phyloP scores from a whole-genome alignment of 129 eudicot species.

The Tagetes patula region DNA sequence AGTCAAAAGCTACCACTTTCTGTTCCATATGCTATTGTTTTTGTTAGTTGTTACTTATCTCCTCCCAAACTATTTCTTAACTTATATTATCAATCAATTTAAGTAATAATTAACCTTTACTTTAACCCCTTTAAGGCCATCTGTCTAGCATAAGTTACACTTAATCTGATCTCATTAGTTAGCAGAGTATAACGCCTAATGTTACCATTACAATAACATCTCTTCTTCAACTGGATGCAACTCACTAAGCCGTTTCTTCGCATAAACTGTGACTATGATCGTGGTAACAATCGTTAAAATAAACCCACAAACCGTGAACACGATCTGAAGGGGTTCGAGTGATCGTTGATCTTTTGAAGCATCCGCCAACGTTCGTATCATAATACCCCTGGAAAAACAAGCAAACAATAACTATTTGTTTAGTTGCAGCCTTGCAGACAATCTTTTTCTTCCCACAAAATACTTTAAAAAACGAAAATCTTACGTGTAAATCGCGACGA shows the following conservation, averaged over 20 bases:
- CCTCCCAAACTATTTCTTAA: not conserved
- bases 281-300: conserved; percentile 45
- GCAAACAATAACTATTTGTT: not conserved
- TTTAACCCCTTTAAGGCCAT: not conserved
- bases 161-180: not conserved
- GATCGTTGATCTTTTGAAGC: conserved; percentile 49
- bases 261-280: conserved; percentile 47
- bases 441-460: conserved; percentile 6
- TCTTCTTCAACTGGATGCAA: conserved; percentile 51
- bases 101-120: conserved; percentile 7
- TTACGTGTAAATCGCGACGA: conserved; percentile 85
- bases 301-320: conserved; percentile 48
- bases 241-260: conserved; percentile 55
- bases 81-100: too few species aligned
- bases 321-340: conserved; percentile 48
- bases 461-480: conserved; percentile 19
- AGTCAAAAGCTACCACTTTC: conserved; percentile 1
- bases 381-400: conserved; percentile 51
- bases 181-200: not conserved
- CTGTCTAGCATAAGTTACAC: not conserved
- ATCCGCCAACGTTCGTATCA: conserved; percentile 63
- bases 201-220: conserved; percentile 27
- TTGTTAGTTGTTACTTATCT: conserved; percentile 10
- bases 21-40: conserved; percentile 8
- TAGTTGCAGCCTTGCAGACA: not conserved